Base-by-base conservation (phyloP, 1,284 basidiomycete genomes). In the Tremellales sp. region DNA sequence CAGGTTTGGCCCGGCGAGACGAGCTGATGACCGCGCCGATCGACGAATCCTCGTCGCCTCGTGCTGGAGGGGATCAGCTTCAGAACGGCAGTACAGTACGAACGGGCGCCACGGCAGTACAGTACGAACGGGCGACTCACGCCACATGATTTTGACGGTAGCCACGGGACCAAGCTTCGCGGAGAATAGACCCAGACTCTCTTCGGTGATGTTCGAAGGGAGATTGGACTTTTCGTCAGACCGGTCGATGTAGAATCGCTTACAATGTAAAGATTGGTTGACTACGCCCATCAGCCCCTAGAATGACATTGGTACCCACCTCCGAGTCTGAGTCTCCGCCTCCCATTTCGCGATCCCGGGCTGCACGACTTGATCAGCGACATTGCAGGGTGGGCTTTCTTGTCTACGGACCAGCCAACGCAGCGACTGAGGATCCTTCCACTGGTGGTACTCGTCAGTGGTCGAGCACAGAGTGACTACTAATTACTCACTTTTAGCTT, bases 191-290 rank as follows among this genome's bases (percentile, higher is more conserved):
- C 92, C 94, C 24, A 98, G 71, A 16, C 77, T 78, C 54, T 83
- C 81, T 63, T 97, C 93, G 1, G 83, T 88, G 13, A 93, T 83
- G 63, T 86, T 81, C 3, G 80, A 74, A 1, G 94, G 93, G 6
- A 98, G 74, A 63, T 93, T 91, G 1, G 63, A 63, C 70, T 72
- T 28, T 2, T 10, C 6, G 32, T 54, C 39, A 53, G 37, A 10
- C 12, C 36, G 29, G 28, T 43, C 18, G 47, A 52, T 12, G 46
- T 34, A 19, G 43, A 44, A 16, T 43, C 29, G 48, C 69, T 37
- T 16, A 88, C 87, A 12, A 97, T 87, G 68, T 93, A 97, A 16
- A 98, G 74, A 63, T 97, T 97, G 19, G 93, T 91, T 0, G 92
- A 93, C 84, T 92, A 58, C 13, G 51, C 6, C 16, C 21, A 40